Base-by-base conservation (phyloP, 2,329 filamentous ascomycete genomes). In the Penicillium oxalicum region DNA sequence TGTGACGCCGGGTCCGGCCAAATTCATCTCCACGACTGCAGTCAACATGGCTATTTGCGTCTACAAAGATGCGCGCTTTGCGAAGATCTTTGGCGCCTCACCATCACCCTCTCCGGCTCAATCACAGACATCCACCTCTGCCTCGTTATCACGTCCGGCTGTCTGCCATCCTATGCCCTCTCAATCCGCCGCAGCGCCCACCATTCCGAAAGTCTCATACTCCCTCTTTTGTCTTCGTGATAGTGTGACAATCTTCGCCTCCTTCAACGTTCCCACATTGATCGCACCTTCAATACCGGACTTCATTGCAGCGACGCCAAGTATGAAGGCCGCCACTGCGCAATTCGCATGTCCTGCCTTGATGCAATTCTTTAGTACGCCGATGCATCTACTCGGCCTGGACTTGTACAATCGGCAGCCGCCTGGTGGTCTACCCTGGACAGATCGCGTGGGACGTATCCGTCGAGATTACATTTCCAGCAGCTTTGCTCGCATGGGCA, bases 31-130 rank as follows among this genome's bases (percentile, higher is more conserved):
- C 44, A 91, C 88, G 1, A 87, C 82, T 12, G 72, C 80, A n/a
- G 82, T 90, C 47, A 97, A 96, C 71, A 84, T 95, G 69, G 81
- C 82, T 6, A 77, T 95, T 33, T 89, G 88, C 69, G 82, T 95
- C 40, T 89, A 93, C 78, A 96, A 95, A 69, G 91, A 95, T 72
- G 84, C 84, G 60, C 82, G 86, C 52, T 95, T 91, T 67, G 88
- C 88, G 1, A 81, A 82, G 61, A 79, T 95, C 62, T 95, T 94
- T 66, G 88, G 88, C 9, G 81, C 85, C 0, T 66, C 70, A 3
- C 51, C 42, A 35, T 32, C 42, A 11, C 33, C 42, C 9, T 4
- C 76, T 32, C 11, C 33, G 4, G 70, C 77, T 26, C 64, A 8
- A 55, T 69, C 45, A 29, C 38, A 33, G 39, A 13, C 46, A 33